These are phyloP conservation scores for Aspergillus transmontanensis DNA, from an alignment of 2,329 filamentous ascomycete genomes.

Conservation along the genomic window DNA sequence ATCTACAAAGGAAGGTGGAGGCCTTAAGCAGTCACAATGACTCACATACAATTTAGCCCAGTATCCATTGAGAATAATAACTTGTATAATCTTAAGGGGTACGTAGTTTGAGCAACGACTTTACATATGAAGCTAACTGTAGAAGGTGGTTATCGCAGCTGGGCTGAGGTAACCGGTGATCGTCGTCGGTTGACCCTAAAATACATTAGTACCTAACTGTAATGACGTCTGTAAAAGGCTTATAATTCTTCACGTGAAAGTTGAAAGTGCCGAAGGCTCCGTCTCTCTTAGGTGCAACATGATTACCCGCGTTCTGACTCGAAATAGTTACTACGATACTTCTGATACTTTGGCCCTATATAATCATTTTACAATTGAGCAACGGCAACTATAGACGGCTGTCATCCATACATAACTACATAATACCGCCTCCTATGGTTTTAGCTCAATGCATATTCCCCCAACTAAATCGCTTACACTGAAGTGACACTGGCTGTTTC, in stretches of 20 bases:
- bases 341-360: background rate
- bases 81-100: background rate
- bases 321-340: background rate
- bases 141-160: background rate
- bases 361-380: background rate
- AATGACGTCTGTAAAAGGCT: background rate
- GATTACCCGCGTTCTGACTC: background rate
- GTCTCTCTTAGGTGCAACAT: background rate
- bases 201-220: background rate
- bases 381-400: background rate
- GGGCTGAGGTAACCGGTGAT: too few relatives aligned
- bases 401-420: background rate
- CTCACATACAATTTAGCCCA: background rate
- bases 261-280: background rate
- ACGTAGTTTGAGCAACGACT: background rate
- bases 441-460: background rate
- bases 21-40: background rate
- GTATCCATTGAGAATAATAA: background rate
- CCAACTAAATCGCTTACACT: background rate
- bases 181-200: background rate
- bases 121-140: background rate
- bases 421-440: background rate
- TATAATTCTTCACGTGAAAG: background rate
- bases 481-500: background rate
- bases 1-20: background rate